These are phyloP conservation scores for Mycena belliarum DNA, from an alignment of 768 basidiomycete species.

Conservation along the genomic window DNA sequence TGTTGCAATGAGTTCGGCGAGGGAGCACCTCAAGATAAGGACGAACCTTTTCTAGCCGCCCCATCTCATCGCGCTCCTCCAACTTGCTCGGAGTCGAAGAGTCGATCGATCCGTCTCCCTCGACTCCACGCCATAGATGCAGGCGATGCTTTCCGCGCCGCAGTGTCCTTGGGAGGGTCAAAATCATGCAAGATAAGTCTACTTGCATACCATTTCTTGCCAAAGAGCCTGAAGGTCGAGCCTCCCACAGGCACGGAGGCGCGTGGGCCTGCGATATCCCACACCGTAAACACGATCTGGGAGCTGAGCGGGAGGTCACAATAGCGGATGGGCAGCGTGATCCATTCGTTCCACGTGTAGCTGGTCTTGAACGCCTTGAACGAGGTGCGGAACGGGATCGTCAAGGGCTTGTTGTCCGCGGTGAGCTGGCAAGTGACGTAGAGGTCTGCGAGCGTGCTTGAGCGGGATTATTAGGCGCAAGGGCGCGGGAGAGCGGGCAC, in stretches of 20 bases:
- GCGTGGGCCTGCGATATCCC: slow-evolving; percentile 89
- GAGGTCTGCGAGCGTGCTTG: slow-evolving; percentile 86
- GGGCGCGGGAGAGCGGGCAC: slow-evolving; percentile 26
- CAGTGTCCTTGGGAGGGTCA: slow-evolving; percentile 62
- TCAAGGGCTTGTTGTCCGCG: slow-evolving; percentile 91
- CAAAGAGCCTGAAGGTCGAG: slow-evolving; percentile 86
- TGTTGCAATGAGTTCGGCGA: slow-evolving; percentile 36
- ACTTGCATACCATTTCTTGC: slow-evolving; percentile 79
- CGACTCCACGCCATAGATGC: slow-evolving; percentile 76
- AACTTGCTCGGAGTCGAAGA: slow-evolving; percentile 87
- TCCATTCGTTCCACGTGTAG: slow-evolving; percentile 96
- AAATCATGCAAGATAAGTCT: neutral
- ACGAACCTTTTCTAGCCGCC: slow-evolving; percentile 83
- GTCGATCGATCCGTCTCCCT: slow-evolving; percentile 85
- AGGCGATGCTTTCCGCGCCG: slow-evolving; percentile 90
- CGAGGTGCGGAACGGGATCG: slow-evolving; percentile 87
- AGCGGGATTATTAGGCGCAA: slow-evolving; percentile 21
- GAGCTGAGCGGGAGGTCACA: slow-evolving; percentile 89
- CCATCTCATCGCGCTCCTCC: slow-evolving; percentile 87
- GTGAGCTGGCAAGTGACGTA: slow-evolving; percentile 92
- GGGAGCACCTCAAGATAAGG: neutral
- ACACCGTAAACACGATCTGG: slow-evolving; percentile 92
- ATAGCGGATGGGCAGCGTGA: slow-evolving; percentile 88
- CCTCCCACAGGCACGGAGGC: slow-evolving; percentile 85
- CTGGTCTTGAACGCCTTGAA: slow-evolving; percentile 89